Evolutionary conservation across 78 protist genomes (phyloP).

Genomic region (Tieghemostelium lacteum): DNA sequence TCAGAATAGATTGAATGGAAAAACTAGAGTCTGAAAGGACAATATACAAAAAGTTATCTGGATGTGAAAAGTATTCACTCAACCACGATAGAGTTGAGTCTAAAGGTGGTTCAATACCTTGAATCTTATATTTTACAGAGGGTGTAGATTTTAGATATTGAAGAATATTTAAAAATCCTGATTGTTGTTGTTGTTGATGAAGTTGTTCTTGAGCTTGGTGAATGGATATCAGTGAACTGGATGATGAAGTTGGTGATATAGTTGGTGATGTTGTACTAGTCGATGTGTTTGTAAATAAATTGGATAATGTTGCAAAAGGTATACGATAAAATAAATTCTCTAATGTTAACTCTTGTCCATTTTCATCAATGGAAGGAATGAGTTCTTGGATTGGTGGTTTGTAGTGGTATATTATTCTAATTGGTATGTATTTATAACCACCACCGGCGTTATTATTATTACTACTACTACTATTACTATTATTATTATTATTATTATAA

Average conservation of each 20-base stretch:
- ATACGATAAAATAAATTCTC: slow-evolving; percentile 9
- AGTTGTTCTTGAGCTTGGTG: not conserved
- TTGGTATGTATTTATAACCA: slow-evolving; percentile 70
- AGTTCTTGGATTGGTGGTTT: slow-evolving; percentile 62
- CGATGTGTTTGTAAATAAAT: slow-evolving; percentile 5
- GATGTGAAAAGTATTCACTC: slow-evolving; percentile 53
- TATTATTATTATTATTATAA: not conserved
- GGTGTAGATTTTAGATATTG: slow-evolving; percentile 24
- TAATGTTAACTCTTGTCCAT: slow-evolving; percentile 22
- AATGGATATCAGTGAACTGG: not conserved
- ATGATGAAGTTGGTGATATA: not conserved
- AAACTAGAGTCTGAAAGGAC: slow-evolving; percentile 13
- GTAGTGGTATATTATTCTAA: slow-evolving; percentile 36
- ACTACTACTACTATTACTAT: too few relatives aligned
- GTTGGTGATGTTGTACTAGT: slow-evolving; percentile 5
- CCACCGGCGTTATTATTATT: too few relatives aligned
- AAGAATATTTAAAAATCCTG: slow-evolving; percentile 23
- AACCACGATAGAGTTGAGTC: slow-evolving; percentile 35
- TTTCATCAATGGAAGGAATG: slow-evolving; percentile 39
- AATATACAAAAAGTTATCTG: slow-evolving; percentile 72
- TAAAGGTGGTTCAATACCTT: slow-evolving; percentile 69
- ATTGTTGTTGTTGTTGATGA: not conserved
- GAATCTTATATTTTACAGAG: slow-evolving; percentile 15
- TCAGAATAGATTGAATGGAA: not conserved
- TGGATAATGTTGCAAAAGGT: slow-evolving; percentile 1